Conservation (phyloP, 495 filamentous ascomycete genomes). For the Penicillium chermesinum region DNA sequence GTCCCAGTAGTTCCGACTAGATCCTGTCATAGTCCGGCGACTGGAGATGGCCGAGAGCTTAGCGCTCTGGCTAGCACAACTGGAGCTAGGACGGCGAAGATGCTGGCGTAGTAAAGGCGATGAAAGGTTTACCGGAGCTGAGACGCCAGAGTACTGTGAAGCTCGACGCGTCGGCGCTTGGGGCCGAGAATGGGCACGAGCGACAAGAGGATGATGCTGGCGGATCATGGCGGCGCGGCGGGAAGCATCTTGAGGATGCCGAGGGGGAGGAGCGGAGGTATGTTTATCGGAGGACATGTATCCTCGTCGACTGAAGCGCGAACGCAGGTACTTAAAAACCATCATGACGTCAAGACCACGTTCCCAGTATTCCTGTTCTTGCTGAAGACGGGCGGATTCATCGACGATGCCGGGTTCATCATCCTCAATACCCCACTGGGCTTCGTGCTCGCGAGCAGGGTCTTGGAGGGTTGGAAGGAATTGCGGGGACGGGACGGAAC, state of each 20-base stretch:
- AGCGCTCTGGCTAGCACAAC: slow-evolving; percentile 78
- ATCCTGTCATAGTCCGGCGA: slow-evolving; percentile 49
- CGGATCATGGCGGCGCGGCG: slow-evolving; percentile 77
- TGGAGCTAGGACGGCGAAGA: slow-evolving; percentile 54
- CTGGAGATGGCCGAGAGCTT: slow-evolving; percentile 54
- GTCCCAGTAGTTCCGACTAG: slow-evolving; percentile 82
- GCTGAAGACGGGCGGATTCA: slow-evolving; percentile 31
- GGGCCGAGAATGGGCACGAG: slow-evolving; percentile 45
- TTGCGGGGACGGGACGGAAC: slow-evolving; percentile 36
- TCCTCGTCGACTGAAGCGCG: slow-evolving; percentile 56
- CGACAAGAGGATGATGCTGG: slow-evolving; percentile 79
- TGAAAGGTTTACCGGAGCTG: slow-evolving; percentile 40
- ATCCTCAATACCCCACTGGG: slow-evolving; percentile 67
- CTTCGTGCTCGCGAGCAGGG: slow-evolving; percentile 44
- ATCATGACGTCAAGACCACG: slow-evolving; percentile 76
- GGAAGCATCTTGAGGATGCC: slow-evolving; percentile 55
- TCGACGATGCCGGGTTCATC: slow-evolving; percentile 38
- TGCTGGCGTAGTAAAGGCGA: slow-evolving; percentile 35
- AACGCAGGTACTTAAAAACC: slow-evolving; percentile 80
- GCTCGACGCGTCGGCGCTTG: slow-evolving; percentile 49
- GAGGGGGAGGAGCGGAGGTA: slow-evolving; percentile 30
- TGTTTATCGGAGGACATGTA: slow-evolving; percentile 35
- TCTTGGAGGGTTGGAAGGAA: slow-evolving; percentile 44
- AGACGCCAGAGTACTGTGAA: slow-evolving; percentile 41
- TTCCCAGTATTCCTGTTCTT: slow-evolving; percentile 77